A percentile compares a stretch with the other conserved stretches of the same genome.
These are phyloP conservation scores for Hypomyces perniciosus DNA, from an alignment of 2,329 filamentous ascomycete genomes.

Conservation along the genomic window DNA sequence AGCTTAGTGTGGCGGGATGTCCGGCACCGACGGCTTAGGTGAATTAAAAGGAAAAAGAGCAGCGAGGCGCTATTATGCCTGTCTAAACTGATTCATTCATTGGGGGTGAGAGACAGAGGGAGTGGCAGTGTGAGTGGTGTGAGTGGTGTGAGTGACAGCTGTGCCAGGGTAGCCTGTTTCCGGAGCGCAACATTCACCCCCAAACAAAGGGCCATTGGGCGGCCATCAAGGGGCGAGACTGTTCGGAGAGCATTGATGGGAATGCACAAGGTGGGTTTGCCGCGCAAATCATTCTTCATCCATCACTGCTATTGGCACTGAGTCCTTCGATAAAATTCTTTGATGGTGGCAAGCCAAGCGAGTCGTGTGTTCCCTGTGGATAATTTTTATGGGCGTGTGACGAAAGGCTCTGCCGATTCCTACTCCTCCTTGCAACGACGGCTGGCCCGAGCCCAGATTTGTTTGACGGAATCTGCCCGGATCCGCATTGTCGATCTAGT, in stretches of 20 bases:
- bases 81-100: not conserved
- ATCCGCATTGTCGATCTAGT: constrained; percentile 4
- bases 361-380: not conserved
- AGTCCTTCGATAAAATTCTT: not conserved
- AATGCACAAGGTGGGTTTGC: no score
- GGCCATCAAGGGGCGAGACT: no score
- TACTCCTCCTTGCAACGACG: constrained; percentile 1
- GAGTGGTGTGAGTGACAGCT: not conserved
- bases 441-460: not conserved
- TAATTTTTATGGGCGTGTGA: constrained; percentile 6
- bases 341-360: not conserved
- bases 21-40: constrained; percentile 8
- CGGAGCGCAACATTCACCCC: no score
- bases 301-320: not conserved
- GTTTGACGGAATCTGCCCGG: constrained; percentile 1
- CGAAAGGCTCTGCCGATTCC: constrained; percentile 6
- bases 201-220: no score
- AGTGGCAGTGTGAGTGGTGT: not conserved
- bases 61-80: constrained; percentile 15
- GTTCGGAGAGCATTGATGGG: no score
- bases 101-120: constrained; percentile 10
- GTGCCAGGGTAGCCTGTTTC: no score
- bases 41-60: constrained; percentile 10
- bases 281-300: constrained; percentile 1
- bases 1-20: constrained; percentile 26